A percentile compares a stretch with the other conserved stretches of the same genome.
Evolutionary conservation across 2,329 filamentous ascomycete genomes (phyloP).

Genomic region (Eurotiales sp.): DNA sequence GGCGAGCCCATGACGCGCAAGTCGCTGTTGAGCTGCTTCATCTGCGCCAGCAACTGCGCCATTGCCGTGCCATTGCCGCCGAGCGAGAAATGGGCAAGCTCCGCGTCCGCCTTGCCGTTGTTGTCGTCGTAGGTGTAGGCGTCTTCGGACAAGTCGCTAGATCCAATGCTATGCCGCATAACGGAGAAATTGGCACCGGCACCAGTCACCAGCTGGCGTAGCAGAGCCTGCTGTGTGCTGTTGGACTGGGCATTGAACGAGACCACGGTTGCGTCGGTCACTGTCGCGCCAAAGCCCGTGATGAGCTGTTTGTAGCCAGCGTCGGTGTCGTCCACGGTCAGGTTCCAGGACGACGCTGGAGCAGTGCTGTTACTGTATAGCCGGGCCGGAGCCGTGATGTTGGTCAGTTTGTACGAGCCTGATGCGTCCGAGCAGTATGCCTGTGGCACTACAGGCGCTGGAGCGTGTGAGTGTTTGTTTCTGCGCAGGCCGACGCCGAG

Average conservation of each 20-base stretch:
- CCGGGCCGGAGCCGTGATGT: conserved; percentile 19
- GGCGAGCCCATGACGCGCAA: conserved; percentile 35
- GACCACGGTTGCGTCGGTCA: conserved; percentile 37
- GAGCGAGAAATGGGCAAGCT: conserved; percentile 28
- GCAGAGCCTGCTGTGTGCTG: conserved; percentile 26
- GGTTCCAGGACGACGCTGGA: conserved; percentile 23
- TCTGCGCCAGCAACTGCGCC: conserved; percentile 34
- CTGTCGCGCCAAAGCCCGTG: conserved; percentile 35
- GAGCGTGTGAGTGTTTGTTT: not conserved
- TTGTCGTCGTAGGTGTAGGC: conserved; percentile 40
- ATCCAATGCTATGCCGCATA: conserved; percentile 40
- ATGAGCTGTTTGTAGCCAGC: conserved; percentile 26
- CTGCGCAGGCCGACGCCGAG: conserved; percentile 4
- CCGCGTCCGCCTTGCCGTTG: conserved; percentile 28
- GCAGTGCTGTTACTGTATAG: conserved; percentile 19
- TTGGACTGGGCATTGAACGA: conserved; percentile 31
- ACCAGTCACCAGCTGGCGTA: conserved; percentile 32
- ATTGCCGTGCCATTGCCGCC: conserved; percentile 34
- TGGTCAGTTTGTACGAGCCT: conserved; percentile 24
- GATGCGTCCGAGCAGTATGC: conserved; percentile 26
- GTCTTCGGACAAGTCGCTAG: conserved; percentile 31
- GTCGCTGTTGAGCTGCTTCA: conserved; percentile 32
- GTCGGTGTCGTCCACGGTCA: conserved; percentile 24
- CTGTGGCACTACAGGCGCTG: conserved; percentile 17
- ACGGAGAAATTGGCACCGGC: conserved; percentile 34